A percentile compares a stretch with the other conserved stretches of the same genome.
Evolutionary conservation across 106 monocot species (phyloP).

Genomic region (Acorus gramineus): DNA sequence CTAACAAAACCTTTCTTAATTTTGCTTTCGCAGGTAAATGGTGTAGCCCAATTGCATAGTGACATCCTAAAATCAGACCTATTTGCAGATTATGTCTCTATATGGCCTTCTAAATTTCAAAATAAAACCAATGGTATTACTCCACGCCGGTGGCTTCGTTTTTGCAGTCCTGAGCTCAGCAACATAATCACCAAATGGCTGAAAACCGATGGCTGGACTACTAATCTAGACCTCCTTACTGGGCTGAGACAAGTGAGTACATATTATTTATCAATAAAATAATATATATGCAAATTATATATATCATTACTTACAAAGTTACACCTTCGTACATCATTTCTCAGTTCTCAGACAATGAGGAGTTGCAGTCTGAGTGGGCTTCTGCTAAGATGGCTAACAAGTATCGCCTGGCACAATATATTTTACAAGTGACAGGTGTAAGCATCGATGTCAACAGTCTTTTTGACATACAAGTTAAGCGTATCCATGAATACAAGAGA

Average conservation of each 20-base stretch:
- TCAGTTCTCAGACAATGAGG: conserved; percentile 73
- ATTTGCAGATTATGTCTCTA: conserved; percentile 65
- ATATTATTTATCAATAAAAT: neutral
- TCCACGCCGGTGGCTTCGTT: conserved; percentile 72
- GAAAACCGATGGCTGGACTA: conserved; percentile 80
- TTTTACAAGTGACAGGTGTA: conserved; percentile 61
- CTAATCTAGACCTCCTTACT: conserved; percentile 75
- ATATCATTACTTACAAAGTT: neutral
- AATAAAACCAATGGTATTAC: conserved; percentile 98
- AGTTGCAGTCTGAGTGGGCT: conserved; percentile 74
- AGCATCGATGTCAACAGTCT: conserved; percentile 57
- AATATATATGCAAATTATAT: conserved; percentile 5
- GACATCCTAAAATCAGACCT: conserved; percentile 72
- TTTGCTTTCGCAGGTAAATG: conserved; percentile 63
- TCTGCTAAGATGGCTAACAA: conserved; percentile 74
- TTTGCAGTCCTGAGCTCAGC: conserved; percentile 80
- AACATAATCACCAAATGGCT: conserved; percentile 84
- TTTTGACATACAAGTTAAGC: conserved; percentile 93
- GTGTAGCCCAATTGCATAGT: conserved; percentile 89
- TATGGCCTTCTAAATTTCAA: conserved; percentile 89
- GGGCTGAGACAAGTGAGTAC: conserved; percentile 63
- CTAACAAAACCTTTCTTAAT: neutral
- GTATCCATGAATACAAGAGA: conserved; percentile 95
- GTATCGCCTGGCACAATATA: conserved; percentile 55
- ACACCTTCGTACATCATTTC: no score